Percentiles rank a stretch among this genome's conserved stretches.
phyloP scores from a whole-genome alignment of 305 asterid genomes.

The Coffea humblotiana region DNA sequence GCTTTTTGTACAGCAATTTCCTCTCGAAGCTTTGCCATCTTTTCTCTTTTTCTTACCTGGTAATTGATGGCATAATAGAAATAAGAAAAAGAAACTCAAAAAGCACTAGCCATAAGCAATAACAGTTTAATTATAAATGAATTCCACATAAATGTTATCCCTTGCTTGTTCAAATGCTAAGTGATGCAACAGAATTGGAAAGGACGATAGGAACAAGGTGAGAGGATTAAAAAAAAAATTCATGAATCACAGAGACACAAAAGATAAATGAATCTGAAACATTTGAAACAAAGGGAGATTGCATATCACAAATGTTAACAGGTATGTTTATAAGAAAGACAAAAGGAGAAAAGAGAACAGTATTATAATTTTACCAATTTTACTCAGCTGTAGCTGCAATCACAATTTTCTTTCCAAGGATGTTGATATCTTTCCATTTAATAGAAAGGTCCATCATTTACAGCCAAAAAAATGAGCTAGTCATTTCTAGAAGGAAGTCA shows the following conservation, averaged over 20 bases:
- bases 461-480: background rate
- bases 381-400: too few species aligned
- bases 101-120: background rate
- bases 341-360: background rate
- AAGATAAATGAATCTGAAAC: constrained; percentile 3
- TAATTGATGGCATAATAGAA: constrained; percentile 11
- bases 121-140: background rate
- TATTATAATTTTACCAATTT: background rate
- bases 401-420: background rate
- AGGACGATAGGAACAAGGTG: background rate
- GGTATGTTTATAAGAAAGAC: background rate
- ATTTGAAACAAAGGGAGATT: background rate
- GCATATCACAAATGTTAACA: background rate
- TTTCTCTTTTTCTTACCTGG: constrained; percentile 80
- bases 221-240: background rate
- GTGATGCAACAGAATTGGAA: background rate
- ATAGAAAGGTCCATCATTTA: background rate
- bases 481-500: background rate
- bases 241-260: background rate
- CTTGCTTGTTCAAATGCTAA: background rate
- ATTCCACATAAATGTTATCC: background rate
- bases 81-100: constrained; percentile 5
- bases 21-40: constrained; percentile 82
- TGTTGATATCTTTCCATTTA: background rate
- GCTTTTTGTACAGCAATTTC: constrained; percentile 92